phyloP scores from a whole-genome alignment of 1,284 basidiomycete species.

The Grifola frondosa region DNA sequence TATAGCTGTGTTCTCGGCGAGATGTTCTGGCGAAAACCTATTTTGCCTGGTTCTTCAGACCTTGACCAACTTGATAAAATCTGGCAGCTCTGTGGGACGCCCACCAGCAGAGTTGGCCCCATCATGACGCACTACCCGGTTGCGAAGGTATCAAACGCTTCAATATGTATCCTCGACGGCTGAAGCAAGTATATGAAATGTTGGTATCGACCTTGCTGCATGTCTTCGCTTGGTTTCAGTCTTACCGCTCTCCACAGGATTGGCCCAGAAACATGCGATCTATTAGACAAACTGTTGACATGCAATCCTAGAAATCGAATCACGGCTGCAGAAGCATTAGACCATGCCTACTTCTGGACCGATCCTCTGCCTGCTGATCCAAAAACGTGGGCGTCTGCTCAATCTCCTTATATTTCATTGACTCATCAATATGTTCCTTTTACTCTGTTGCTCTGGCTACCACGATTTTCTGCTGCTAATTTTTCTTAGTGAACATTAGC shows the following conservation, averaged over 20 bases:
- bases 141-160: constrained; percentile 78
- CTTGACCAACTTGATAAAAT: constrained; percentile 91
- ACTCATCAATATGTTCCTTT: constrained; percentile 6
- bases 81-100: constrained; percentile 85
- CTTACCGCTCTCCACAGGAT: constrained; percentile 40
- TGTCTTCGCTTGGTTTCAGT: constrained; percentile 1
- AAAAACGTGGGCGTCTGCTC: constrained; percentile 56
- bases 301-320: constrained; percentile 92
- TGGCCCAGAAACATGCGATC: constrained; percentile 79
- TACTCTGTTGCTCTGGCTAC: constrained; percentile 1
- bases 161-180: constrained; percentile 46
- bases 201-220: constrained; percentile 31
- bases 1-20: constrained; percentile 89
- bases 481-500: constrained; percentile 37
- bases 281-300: constrained; percentile 87
- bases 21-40: constrained; percentile 89
- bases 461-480: neutral
- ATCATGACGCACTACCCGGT: constrained; percentile 76
- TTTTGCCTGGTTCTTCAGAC: constrained; percentile 87
- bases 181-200: constrained; percentile 62
- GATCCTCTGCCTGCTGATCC: constrained; percentile 84
- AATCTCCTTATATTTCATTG: constrained; percentile 3
- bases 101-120: constrained; percentile 84
- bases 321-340: constrained; percentile 85
- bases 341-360: constrained; percentile 93